phyloP scores from a whole-genome alignment of 2,329 filamentous ascomycete species.

The Aureobasidium sp. region DNA sequence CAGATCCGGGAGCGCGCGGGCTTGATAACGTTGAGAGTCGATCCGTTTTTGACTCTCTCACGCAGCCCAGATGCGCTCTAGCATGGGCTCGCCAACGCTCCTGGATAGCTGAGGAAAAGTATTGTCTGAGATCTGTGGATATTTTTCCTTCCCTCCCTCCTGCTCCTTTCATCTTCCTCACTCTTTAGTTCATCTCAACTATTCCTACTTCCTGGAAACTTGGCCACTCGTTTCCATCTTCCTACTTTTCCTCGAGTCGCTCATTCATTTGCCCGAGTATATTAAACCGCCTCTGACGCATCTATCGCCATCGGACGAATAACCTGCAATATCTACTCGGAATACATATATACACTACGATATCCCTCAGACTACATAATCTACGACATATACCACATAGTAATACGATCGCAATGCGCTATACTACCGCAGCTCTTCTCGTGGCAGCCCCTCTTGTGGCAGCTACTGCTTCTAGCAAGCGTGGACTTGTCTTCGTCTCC shows the following conservation, averaged over 20 bases:
- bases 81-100: slow-evolving; percentile 13
- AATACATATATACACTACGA: not conserved
- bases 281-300: slow-evolving; percentile 12
- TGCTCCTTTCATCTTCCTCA: not conserved
- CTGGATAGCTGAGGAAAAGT: slow-evolving; percentile 8
- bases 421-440: not conserved
- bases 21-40: slow-evolving; percentile 14
- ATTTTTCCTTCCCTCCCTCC: not conserved
- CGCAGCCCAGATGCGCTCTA: slow-evolving; percentile 12
- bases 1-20: slow-evolving; percentile 1
- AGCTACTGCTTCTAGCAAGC: slow-evolving; percentile 48
- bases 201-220: not conserved
- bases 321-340: not conserved
- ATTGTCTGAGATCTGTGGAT: slow-evolving; percentile 11
- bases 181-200: not conserved
- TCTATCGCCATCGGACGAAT: not conserved
- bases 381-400: not conserved
- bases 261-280: slow-evolving; percentile 2
- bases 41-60: slow-evolving; percentile 13
- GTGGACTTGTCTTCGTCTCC: slow-evolving; percentile 61
- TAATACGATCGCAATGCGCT: slow-evolving; percentile 16
- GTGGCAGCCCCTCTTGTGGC: slow-evolving; percentile 16
- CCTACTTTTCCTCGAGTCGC: not conserved
- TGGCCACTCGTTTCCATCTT: not conserved
- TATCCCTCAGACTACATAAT: not conserved